Evolutionary conservation across 78 protist species (phyloP), one percentile per base, ranked within the genome.

Genomic region (slime mould (Dictyostelium discoideum)): DNA sequence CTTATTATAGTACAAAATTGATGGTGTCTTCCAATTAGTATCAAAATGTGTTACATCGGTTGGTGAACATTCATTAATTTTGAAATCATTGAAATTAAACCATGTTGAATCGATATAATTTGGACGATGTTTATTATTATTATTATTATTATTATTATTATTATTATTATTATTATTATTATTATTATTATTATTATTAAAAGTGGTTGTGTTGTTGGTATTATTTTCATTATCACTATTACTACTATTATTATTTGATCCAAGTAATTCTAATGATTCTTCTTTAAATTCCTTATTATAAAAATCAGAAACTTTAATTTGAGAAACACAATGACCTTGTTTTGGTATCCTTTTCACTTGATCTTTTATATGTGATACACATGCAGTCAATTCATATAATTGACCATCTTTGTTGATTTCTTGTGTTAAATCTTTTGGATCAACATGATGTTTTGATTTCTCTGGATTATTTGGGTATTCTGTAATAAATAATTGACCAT

Each of bases 11-110:
- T 84, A 78, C 18, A 94, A 60, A 18, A 87, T 73, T 14, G 83
- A 73, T 9, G 86, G 87, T 7, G 93, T 80, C 72, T 89, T 96
- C 96, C 95, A 90, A 48, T 76, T 86, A 6, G 81, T 3, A 50
- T 92, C 93, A 82, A 97, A 92, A 39, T 69, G 89, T 3, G 94
- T 39, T 4, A 95, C 97, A 60, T 97, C 96, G 14, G 42, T 84
- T n/a, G 57, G 74, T 18, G 87, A 39, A 84, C 85, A 42, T 14
- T 44, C 37, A 57, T 50, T 82, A 50, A 97, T 78, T 42, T 57
- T 29, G 72, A 96, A 92, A 50, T 97, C 98, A 78, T 97, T 97
- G 73, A 97, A 94, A 14, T 94, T 32, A 44, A 85, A 96, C 98
- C 98, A 97, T 32, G 78, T 40, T 26, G 69, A 24, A 39, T 74